phyloP scores from a whole-genome alignment of 2,329 filamentous ascomycete species.

The Pseudogymnoascus sp. region DNA sequence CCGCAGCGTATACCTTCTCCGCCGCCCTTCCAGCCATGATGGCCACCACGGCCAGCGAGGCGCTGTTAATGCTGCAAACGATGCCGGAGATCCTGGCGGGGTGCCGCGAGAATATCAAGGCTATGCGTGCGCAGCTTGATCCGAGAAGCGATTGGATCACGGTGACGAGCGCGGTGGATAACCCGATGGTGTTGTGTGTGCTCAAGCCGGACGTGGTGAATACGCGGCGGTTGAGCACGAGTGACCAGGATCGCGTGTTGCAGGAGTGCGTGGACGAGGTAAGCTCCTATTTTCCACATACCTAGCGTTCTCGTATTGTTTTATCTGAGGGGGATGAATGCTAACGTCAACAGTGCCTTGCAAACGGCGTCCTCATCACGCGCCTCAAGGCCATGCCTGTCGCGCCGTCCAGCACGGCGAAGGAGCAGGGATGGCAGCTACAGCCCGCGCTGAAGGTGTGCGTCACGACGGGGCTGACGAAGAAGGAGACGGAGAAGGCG shows the following conservation, averaged over 20 bases:
- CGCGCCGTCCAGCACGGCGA: slow-evolving; percentile 53
- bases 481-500: slow-evolving; percentile 94
- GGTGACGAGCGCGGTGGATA: slow-evolving; percentile 74
- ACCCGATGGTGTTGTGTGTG: slow-evolving; percentile 76
- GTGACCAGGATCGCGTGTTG: slow-evolving; percentile 78
- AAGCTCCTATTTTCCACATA: slow-evolving; percentile 27
- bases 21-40: slow-evolving; percentile 89
- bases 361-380: slow-evolving; percentile 85
- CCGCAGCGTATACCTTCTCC: slow-evolving; percentile 89
- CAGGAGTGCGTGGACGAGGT: slow-evolving; percentile 97
- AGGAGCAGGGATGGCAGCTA: slow-evolving; percentile 63
- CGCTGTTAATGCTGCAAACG: slow-evolving; percentile 75
- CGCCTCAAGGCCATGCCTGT: slow-evolving; percentile 74
- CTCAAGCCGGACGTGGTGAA: slow-evolving; percentile 78
- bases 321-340: neutral
- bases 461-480: slow-evolving; percentile 76
- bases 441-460: slow-evolving; percentile 85
- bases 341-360: slow-evolving; percentile 53
- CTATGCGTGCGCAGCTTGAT: slow-evolving; percentile 81
- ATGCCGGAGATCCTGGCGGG: slow-evolving; percentile 74
- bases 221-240: slow-evolving; percentile 56
- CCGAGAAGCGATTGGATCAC: slow-evolving; percentile 88
- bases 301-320: neutral
- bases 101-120: slow-evolving; percentile 78
- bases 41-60: slow-evolving; percentile 92